phyloP scores from a whole-genome alignment of 1,284 basidiomycete species.

The Cystobasidiaceae sp. region DNA sequence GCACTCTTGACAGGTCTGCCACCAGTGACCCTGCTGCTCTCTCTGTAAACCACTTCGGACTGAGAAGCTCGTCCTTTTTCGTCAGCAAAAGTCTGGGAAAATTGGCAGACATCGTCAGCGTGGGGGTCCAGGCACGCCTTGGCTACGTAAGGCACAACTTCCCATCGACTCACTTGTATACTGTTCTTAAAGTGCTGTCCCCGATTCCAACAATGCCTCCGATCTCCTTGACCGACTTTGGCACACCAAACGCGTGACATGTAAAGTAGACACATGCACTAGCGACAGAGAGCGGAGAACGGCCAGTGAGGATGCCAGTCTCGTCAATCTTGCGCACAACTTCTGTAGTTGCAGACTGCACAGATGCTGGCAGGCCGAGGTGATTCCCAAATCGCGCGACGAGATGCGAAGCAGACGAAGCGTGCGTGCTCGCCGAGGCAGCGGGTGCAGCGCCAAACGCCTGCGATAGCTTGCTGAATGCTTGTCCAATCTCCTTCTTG shows the following conservation, averaged over 20 bases:
- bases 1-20: conserved; percentile 20
- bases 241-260: conserved; percentile 68
- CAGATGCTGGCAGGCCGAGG: conserved; percentile 73
- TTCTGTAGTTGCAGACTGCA: conserved; percentile 77
- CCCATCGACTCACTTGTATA: conserved; percentile 44
- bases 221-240: conserved; percentile 76
- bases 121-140: too few species aligned
- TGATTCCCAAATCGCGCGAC: conserved; percentile 94
- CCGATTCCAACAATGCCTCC: conserved; percentile 93
- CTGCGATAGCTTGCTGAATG: conserved; percentile 86
- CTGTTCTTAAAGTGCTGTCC: conserved; percentile 86
- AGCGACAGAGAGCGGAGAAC: conserved; percentile 92
- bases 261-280: conserved; percentile 94
- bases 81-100: conserved; percentile 35
- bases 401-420: conserved; percentile 68
- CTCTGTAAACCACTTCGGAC: conserved; percentile 37
- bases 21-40: conserved; percentile 16
- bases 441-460: conserved; percentile 62
- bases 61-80: conserved; percentile 35
- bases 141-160: background rate
- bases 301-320: conserved; percentile 81
- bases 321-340: conserved; percentile 76
- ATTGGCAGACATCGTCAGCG: too few species aligned
- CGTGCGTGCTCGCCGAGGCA: conserved; percentile 42
- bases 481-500: conserved; percentile 92